phyloP scores from a whole-genome alignment of 2,329 filamentous ascomycete species.

The Botryosphaeria dothidea region DNA sequence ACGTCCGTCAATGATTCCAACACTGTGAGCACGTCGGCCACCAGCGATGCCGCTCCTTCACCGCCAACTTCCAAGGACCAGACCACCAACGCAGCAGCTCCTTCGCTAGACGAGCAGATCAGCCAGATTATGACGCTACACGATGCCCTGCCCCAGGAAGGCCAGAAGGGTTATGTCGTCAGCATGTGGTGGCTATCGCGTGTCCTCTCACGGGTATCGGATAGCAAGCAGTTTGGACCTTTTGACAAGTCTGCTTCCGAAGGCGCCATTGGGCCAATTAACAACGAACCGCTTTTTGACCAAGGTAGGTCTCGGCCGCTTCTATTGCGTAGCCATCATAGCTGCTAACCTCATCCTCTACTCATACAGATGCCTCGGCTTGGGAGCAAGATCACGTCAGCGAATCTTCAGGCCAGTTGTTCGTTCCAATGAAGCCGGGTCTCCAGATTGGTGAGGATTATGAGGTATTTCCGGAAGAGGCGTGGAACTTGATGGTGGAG shows the following conservation, averaged over 20 bases:
- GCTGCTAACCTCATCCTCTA: background rate
- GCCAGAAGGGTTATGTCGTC: constrained; percentile 75
- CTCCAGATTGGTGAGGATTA: constrained; percentile 67
- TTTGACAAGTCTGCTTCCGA: constrained; percentile 61
- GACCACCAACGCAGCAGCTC: background rate
- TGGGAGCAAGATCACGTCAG: constrained; percentile 23
- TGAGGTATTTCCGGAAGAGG: constrained; percentile 73
- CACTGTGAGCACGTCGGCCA: constrained; percentile 16
- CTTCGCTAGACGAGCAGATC: constrained; percentile 66
- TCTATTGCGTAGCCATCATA: background rate
- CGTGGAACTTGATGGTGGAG: constrained; percentile 76
- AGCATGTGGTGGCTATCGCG: constrained; percentile 77
- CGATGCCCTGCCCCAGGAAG: constrained; percentile 61
- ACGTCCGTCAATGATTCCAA: constrained; percentile 18
- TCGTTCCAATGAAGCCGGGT: constrained; percentile 73
- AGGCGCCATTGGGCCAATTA: constrained; percentile 73
- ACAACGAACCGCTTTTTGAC: constrained; percentile 58
- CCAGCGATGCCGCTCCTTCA: constrained; percentile 17
- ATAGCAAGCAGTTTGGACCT: constrained; percentile 46
- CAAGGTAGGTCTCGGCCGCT: constrained; percentile 20
- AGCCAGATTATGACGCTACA: constrained; percentile 66
- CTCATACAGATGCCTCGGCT: constrained; percentile 7
- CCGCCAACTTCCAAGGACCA: constrained; percentile 4
- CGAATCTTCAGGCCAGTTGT: constrained; percentile 50
- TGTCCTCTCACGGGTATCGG: constrained; percentile 66